Evolutionary conservation across 2,329 filamentous ascomycete genomes (phyloP).

Genomic region (Fusarium ambrosium): DNA sequence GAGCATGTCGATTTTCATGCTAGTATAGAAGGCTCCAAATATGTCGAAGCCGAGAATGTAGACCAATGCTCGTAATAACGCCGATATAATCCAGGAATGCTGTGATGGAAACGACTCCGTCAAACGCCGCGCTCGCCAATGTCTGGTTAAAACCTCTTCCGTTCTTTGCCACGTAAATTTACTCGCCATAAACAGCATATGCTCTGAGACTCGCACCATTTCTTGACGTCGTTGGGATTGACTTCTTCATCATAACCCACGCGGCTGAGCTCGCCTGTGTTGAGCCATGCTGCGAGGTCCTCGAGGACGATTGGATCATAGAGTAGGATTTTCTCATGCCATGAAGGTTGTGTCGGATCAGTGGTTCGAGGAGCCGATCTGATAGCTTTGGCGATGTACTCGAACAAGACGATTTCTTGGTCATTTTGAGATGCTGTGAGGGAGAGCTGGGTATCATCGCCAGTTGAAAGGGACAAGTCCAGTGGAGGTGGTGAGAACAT

Average conservation of each 20-base stretch:
- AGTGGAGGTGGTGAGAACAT: constrained; percentile 59
- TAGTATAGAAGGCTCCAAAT: constrained; percentile 1
- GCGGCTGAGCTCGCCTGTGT: constrained; percentile 74
- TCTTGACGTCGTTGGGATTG: constrained; percentile 76
- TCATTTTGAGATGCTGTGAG: constrained; percentile 55
- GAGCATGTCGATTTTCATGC: background rate
- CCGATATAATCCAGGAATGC: constrained; percentile 7
- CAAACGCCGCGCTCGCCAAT: constrained; percentile 34
- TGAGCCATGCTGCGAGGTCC: constrained; percentile 87
- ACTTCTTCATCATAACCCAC: constrained; percentile 77
- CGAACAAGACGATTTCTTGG: constrained; percentile 62
- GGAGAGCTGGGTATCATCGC: constrained; percentile 62
- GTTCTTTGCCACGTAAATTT: constrained; percentile 64
- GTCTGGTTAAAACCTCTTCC: constrained; percentile 60
- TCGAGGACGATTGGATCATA: constrained; percentile 93
- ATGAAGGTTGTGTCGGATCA: constrained; percentile 71
- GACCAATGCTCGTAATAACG: constrained; percentile 8
- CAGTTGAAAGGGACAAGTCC: constrained; percentile 60
- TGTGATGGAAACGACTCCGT: constrained; percentile 9
- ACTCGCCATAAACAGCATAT: constrained; percentile 85
- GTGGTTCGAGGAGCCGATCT: constrained; percentile 63
- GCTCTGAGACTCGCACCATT: constrained; percentile 90
- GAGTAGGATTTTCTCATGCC: constrained; percentile 93
- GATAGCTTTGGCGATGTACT: constrained; percentile 68
- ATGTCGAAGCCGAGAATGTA: constrained; percentile 1